Evolutionary conservation across 208 protist species (phyloP).

Genomic region (Acanthamoeba royreba): DNA sequence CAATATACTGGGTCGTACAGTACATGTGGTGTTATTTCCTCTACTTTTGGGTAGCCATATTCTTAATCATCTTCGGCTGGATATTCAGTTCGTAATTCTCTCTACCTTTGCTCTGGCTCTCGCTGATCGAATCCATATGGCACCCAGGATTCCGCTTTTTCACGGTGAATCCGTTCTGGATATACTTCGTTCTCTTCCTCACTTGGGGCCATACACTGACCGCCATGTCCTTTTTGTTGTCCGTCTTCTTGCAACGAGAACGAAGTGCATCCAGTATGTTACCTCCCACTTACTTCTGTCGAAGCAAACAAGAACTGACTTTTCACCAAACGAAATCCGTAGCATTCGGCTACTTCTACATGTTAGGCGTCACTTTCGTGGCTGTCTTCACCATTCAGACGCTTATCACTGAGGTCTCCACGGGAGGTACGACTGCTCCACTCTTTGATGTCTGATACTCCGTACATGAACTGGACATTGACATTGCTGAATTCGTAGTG

Average conservation of each 20-base stretch:
- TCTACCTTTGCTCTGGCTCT: neutral
- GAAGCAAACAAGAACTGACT: neutral
- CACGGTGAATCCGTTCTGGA: neutral
- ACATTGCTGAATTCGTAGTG: neutral
- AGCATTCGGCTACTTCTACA: neutral
- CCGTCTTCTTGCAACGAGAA: slow-evolving; percentile 3
- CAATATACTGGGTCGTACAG: slow-evolving; percentile 47
- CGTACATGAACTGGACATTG: neutral
- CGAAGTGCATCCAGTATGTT: neutral
- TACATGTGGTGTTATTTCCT: slow-evolving; percentile 44
- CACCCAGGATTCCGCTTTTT: slow-evolving; percentile 41
- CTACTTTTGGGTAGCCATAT: neutral
- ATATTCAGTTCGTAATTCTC: neutral
- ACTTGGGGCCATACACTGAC: slow-evolving; percentile 44
- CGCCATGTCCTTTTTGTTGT: slow-evolving; percentile 33
- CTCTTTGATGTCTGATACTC: neutral
- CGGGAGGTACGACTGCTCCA: neutral
- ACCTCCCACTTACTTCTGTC: neutral
- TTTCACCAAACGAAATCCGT: neutral
- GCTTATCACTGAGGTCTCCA: neutral
- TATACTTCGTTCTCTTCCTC: slow-evolving; percentile 44
- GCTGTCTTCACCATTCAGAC: neutral
- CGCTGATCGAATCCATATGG: neutral
- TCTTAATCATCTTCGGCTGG: neutral
- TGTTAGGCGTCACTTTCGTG: neutral